phyloP scores from a whole-genome alignment of 2,329 filamentous ascomycete genomes.

The Epichloe glyceriae region DNA sequence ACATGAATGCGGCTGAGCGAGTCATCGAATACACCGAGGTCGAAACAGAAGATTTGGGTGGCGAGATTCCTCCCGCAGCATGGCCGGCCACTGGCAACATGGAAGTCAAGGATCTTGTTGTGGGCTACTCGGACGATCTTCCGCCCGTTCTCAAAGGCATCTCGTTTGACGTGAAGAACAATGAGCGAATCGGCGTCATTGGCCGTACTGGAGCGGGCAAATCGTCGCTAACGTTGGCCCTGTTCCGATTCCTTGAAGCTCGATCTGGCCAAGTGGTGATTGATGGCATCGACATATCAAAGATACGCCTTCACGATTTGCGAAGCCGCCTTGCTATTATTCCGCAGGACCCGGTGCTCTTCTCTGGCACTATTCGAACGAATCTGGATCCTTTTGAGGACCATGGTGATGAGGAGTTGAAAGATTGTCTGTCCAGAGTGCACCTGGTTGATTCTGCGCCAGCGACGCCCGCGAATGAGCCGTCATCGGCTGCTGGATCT shows the following conservation, averaged over 20 bases:
- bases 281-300: constrained; percentile 63
- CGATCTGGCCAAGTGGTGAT: constrained; percentile 52
- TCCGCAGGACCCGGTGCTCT: constrained; percentile 67
- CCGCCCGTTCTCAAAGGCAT: constrained; percentile 58
- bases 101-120: constrained; percentile 60
- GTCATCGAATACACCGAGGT: constrained; percentile 64
- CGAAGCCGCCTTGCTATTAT: constrained; percentile 69
- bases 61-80: constrained; percentile 47
- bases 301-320: constrained; percentile 55
- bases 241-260: constrained; percentile 68
- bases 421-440: constrained; percentile 56
- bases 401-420: constrained; percentile 54
- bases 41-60: constrained; percentile 51
- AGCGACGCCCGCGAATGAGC: constrained; percentile 25
- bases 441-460: constrained; percentile 43
- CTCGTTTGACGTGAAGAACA: constrained; percentile 51
- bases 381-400: constrained; percentile 69
- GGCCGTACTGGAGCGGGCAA: constrained; percentile 70
- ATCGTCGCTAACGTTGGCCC: constrained; percentile 58
- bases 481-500: constrained; percentile 22
- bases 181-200: constrained; percentile 62
- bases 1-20: constrained; percentile 68
- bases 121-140: constrained; percentile 58
- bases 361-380: constrained; percentile 62
- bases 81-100: constrained; percentile 67